Percentiles rank a stretch among this genome's conserved stretches.
phyloP scores from a whole-genome alignment of 345 rosid genomes.

The Lepidium africanum region DNA sequence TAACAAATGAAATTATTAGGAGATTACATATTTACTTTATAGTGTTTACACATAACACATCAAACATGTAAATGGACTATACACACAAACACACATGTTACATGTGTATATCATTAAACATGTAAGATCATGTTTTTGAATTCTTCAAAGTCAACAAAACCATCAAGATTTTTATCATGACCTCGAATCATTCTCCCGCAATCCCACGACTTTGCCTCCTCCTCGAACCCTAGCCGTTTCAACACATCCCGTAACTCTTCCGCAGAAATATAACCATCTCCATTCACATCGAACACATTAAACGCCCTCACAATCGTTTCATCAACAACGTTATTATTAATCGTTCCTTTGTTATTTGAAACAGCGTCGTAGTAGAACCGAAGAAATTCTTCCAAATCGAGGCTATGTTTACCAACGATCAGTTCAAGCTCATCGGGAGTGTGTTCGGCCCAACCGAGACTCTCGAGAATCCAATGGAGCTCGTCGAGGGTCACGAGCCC shows the following conservation, averaged over 20 bases:
- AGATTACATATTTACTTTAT: neutral
- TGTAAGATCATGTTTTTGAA: conserved; percentile 71
- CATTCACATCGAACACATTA: conserved; percentile 54
- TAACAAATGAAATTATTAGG: neutral
- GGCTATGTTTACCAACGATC: conserved; percentile 51
- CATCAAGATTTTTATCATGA: conserved; percentile 64
- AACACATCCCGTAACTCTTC: conserved; percentile 69
- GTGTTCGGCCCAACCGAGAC: conserved; percentile 32
- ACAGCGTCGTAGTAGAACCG: conserved; percentile 43
- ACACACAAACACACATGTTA: neutral
- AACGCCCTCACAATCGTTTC: conserved; percentile 53
- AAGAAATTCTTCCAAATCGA: conserved; percentile 53
- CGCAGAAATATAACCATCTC: conserved; percentile 61
- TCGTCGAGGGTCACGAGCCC: conserved; percentile 58
- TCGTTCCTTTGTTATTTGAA: neutral
- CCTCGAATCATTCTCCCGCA: conserved; percentile 58
- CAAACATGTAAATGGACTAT: neutral
- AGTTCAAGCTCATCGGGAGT: conserved; percentile 45
- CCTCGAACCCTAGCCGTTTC: conserved; percentile 62
- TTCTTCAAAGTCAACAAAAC: conserved; percentile 67
- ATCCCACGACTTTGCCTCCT: conserved; percentile 36
- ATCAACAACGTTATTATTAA: neutral
- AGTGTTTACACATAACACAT: neutral
- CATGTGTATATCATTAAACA: neutral
- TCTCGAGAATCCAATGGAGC: conserved; percentile 61